A percentile compares a stretch with the other conserved stretches of the same genome.
Conservation (phyloP, 2,329 filamentous ascomycete genomes). For the Colletotrichum chlorophyti region DNA sequence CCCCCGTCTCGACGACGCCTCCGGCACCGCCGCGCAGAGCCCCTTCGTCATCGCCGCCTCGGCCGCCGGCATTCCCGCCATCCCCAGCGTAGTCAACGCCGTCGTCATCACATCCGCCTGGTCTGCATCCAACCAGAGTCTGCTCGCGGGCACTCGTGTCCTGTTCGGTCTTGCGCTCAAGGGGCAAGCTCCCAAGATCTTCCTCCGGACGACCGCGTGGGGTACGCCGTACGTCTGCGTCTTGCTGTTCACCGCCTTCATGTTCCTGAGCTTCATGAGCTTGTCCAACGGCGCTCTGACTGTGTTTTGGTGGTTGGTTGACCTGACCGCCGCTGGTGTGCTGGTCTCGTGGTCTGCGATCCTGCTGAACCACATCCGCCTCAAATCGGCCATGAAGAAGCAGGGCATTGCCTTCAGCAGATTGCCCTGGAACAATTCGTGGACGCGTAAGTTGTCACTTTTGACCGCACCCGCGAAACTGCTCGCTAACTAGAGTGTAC, state of each 20-base stretch:
- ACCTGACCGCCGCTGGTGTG: conserved; percentile 58
- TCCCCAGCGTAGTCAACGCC: conserved; percentile 62
- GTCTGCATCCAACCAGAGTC: conserved; percentile 56
- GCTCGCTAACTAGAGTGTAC: background rate
- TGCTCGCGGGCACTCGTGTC: conserved; percentile 63
- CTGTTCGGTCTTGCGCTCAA: conserved; percentile 60
- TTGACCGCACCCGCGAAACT: background rate
- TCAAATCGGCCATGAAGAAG: conserved; percentile 54
- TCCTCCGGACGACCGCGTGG: conserved; percentile 35
- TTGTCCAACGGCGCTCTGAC: conserved; percentile 63
- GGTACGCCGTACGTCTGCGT: conserved; percentile 39
- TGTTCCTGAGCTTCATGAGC: conserved; percentile 67
- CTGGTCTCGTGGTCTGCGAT: conserved; percentile 62
- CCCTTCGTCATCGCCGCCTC: conserved; percentile 59
- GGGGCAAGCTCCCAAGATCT: conserved; percentile 57
- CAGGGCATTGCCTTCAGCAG: conserved; percentile 55
- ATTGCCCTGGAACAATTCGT: conserved; percentile 69
- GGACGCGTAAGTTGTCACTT: conserved; percentile 57
- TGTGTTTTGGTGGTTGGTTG: conserved; percentile 69
- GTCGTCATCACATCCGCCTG: conserved; percentile 60
- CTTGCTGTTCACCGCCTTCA: conserved; percentile 60
- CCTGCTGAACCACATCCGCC: conserved; percentile 64
- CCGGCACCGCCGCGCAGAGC: conserved; percentile 54
- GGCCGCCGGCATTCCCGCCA: conserved; percentile 59
- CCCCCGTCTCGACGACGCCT: conserved; percentile 54